Evolutionary conservation across 2,329 filamentous ascomycete genomes (phyloP), one percentile per base, ranked within the genome.

Genomic region (Cladophialophora immunda): DNA sequence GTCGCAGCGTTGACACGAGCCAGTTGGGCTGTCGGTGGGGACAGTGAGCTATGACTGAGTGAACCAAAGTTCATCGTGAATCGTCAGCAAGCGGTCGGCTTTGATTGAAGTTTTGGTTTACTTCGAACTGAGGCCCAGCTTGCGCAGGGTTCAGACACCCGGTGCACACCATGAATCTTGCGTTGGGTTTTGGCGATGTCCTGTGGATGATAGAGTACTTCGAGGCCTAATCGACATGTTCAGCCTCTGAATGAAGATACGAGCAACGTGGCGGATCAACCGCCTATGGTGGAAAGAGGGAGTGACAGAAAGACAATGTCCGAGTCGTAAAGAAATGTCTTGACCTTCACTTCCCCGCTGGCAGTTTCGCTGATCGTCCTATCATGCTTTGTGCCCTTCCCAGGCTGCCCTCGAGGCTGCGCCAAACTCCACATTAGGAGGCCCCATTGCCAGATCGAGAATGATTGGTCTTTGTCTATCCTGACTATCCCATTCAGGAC

Each of bases 201-300:
- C 41, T 63, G 59, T 65, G 55, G 64, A 67, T 62, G 67, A 54
- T 64, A 60, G 68, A 67, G 41, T 58, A 68, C 41, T 53, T 55
- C 25, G 63, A 47, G 53, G 62, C 45, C 29, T 25, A 27, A 50
- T 25, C 13, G 59, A 13, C 22, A 50, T 55, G 57, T 64, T 57
- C 63, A 38, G 59, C 56, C 55, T 64, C 63, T 58, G 59, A 47
- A 68, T 68, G 66, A 70, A 68, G 66, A 70, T 60, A 70, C 61
- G 66, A 68, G 60, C 59, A 65, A 68, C 57, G 55, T 52, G 59
- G 64, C 55, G 17, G 58, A 11, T 19, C 54, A 61, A n/a, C 19
- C 45, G 19, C 47, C 29, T 54, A 4, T 25, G 22, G 45, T 50
- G 45, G 58, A 54, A 45, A 53, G 11, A 54, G 9, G 41, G 34